Evolutionary conservation across 106 monocot genomes (phyloP).

Genomic region (Cymbidium sinense): DNA sequence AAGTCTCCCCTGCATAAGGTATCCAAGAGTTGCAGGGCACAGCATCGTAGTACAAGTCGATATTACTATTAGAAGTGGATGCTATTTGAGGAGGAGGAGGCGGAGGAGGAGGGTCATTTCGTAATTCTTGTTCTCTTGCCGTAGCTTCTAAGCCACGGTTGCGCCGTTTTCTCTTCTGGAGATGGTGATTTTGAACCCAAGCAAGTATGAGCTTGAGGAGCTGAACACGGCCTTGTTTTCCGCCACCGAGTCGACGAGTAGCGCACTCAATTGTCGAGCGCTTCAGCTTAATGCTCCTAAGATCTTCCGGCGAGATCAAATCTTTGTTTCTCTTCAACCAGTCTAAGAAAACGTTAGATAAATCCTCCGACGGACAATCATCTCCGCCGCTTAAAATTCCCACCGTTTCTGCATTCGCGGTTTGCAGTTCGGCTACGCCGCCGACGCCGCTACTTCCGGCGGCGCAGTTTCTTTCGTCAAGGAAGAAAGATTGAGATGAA

Average conservation of each 20-base stretch:
- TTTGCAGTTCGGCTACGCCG: not conserved
- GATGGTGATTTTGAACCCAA: constrained; percentile 91
- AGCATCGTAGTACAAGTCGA: too few relatives aligned
- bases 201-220: constrained; percentile 80
- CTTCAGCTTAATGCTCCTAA: constrained; percentile 66
- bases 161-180: constrained; percentile 28
- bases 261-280: constrained; percentile 72
- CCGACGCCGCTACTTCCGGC: not conserved
- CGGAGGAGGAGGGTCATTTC: too few relatives aligned
- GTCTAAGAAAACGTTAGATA: constrained; percentile 65
- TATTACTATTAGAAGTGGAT: too few relatives aligned
- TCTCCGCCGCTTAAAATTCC: not conserved
- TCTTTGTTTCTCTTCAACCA: constrained; percentile 87
- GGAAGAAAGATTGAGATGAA: not conserved
- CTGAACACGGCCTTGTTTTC: constrained; percentile 39
- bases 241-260: constrained; percentile 26
- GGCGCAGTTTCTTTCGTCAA: constrained; percentile 4
- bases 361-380: constrained; percentile 17
- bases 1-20: too few relatives aligned
- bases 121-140: too few relatives aligned
- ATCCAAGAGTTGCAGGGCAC: too few relatives aligned
- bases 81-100: too few relatives aligned
- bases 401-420: not conserved
- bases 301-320: constrained; percentile 66
- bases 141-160: too few relatives aligned